Percentiles rank a stretch among this genome's conserved stretches.
Conservation (phyloP, 169 alveolate genomes). For the Toxoplasma gondii region DNA sequence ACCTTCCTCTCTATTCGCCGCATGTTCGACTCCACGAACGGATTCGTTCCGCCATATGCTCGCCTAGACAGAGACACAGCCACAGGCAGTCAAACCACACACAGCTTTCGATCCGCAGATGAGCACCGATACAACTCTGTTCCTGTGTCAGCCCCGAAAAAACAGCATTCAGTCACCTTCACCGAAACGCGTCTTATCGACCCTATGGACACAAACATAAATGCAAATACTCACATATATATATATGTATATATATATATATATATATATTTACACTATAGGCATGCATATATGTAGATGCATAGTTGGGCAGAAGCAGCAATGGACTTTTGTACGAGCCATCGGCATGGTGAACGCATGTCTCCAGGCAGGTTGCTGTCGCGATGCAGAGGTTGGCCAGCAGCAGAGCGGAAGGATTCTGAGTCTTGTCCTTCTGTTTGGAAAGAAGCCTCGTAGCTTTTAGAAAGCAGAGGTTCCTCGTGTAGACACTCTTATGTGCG, state of each 20-base stretch:
- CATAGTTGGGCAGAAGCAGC: not conserved
- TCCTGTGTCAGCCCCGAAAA: not conserved
- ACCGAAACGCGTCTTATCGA: not conserved
- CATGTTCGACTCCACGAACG: constrained; percentile 5
- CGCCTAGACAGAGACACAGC: constrained; percentile 22
- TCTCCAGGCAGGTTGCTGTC: not conserved
- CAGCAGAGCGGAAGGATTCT: not conserved
- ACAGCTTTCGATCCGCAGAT: not conserved
- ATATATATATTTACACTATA: not conserved
- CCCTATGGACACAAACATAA: not conserved
- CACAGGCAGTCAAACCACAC: not conserved
- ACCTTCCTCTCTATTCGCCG: not conserved
- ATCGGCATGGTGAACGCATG: too few relatives aligned
- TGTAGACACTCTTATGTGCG: too few relatives aligned
- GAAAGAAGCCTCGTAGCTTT: too few relatives aligned
- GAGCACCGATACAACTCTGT: not conserved
- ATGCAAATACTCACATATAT: not conserved
- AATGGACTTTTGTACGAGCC: not conserved
- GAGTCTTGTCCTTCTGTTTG: too few relatives aligned
- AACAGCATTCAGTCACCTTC: not conserved
- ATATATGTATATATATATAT: not conserved
- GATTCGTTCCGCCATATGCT: constrained; percentile 13
- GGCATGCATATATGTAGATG: not conserved
- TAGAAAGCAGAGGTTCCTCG: too few relatives aligned
- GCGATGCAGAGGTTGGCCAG: not conserved